Evolutionary conservation across 352 stramenopile species (phyloP), one percentile per base, ranked within the genome.

Genomic region (Phytophthora capsici): DNA sequence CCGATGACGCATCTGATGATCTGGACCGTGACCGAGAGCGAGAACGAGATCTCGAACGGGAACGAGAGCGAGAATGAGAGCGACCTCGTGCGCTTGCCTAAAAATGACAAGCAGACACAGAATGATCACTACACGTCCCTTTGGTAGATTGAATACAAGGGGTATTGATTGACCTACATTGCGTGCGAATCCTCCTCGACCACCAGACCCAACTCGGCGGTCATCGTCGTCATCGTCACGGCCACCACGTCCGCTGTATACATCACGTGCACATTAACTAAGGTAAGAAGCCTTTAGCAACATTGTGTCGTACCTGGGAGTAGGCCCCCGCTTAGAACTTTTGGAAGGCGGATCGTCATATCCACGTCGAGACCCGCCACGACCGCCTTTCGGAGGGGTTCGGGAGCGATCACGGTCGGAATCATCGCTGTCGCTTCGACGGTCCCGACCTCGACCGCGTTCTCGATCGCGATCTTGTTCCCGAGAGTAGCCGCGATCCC

Each of bases 1-100:
- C 85, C 0, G 85, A 93, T 2, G 83, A 75, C 38, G 82, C 78
- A 7, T 82, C 79, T 9, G 86, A 94, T n/a, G 86, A 92, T 32
- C 73, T 73, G 19, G 77, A 89, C 12, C 53, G 68, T 5, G 80
- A 89, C 4, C 73, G 72, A 9, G 78, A 88, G 1, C 75, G 68
- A n/a, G 79, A 88, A 13, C 72, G 75, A 28, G 80, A 87, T 23
- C 63, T 65, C 4, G 79, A 90, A 9, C 67, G 70, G 1, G 73
- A 88, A 12, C 69, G 72, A 10, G 78, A 87, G 1, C 70, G 62
- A 6, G 77, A 88, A 5, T 56, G 48, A 2, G 75, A 82, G 2
- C 76, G 77, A 20, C 75, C 74, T 41, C 81, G 79, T 13, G 71
- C 62, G 47, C 50, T 66, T 12, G 59, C 57, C 65, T 86, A 63